These are phyloP conservation scores for Euphrasia confusa DNA, from an alignment of 257 asterid genomes.

Conservation along the genomic window DNA sequence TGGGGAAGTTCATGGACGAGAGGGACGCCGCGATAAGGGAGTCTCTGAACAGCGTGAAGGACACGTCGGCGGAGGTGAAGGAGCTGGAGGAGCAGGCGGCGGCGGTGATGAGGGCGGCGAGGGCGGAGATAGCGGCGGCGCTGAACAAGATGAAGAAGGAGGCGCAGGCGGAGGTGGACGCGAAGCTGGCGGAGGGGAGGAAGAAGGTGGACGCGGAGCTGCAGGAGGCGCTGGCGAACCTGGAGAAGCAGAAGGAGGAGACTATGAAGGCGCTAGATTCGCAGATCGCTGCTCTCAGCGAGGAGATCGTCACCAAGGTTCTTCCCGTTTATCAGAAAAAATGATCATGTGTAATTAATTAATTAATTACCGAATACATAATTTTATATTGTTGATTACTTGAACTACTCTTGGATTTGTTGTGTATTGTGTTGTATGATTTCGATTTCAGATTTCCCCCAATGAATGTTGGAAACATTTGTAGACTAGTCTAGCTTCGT, in stretches of 20 bases:
- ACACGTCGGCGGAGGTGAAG: constrained; percentile 78
- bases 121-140: constrained; percentile 89
- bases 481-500: no score
- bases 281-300: constrained; percentile 73
- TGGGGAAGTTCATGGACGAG: constrained; percentile 89
- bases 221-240: constrained; percentile 61
- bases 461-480: no score
- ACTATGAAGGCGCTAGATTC: constrained; percentile 72
- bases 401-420: no score
- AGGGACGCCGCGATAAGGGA: constrained; percentile 77
- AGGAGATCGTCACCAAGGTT: constrained; percentile 89
- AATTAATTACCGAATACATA: no score
- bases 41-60: constrained; percentile 75
- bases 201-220: constrained; percentile 83
- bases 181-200: constrained; percentile 70
- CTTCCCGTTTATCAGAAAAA: constrained; percentile 53
- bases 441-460: no score
- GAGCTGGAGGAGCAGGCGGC: constrained; percentile 76
- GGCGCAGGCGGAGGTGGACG: constrained; percentile 79
- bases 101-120: constrained; percentile 82
- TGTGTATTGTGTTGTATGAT: no score
- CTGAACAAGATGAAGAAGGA: constrained; percentile 93
- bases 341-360: no score
- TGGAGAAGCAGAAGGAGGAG: constrained; percentile 81
- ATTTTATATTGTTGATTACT: no score